A percentile compares a stretch with the other conserved stretches of the same genome.
phyloP scores from a whole-genome alignment of 305 asterid genomes.

The Fraxinus albicans region DNA sequence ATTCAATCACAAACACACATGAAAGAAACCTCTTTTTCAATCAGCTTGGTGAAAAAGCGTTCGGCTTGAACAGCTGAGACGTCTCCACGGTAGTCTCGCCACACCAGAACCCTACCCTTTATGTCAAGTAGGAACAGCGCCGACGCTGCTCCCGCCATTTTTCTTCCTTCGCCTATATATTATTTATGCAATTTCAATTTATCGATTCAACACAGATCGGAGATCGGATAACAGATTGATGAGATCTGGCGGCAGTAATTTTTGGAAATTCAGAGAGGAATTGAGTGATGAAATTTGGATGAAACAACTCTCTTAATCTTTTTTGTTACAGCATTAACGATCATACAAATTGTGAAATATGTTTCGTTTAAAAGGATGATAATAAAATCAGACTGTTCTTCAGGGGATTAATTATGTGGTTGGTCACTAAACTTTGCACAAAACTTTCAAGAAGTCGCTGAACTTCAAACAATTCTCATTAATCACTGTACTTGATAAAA shows the following conservation, averaged over 20 bases:
- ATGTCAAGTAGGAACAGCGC: conserved; percentile 97
- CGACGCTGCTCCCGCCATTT: conserved; percentile 95
- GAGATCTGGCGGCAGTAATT: not conserved
- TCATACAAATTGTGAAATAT: not conserved
- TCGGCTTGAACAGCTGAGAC: conserved; percentile 84
- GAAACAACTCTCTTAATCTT: conserved; percentile 19
- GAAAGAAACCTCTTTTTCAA: conserved; percentile 70
- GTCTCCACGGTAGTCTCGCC: conserved; percentile 94
- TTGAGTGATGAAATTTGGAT: conserved; percentile 6
- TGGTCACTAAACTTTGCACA: too few species aligned
- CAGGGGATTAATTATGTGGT: too few species aligned
- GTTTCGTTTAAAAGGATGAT: not conserved
- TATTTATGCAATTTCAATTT: not conserved
- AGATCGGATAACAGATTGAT: not conserved
- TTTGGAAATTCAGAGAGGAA: not conserved
- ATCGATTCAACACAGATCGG: not conserved
- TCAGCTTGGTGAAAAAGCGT: conserved; percentile 77
- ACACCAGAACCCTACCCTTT: conserved; percentile 82
- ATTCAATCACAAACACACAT: conserved; percentile 14
- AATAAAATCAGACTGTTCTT: not conserved
- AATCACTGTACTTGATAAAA: too few species aligned
- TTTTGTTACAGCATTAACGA: conserved; percentile 16
- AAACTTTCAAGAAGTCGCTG: too few species aligned
- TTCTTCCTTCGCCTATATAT: not conserved
- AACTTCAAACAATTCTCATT: too few species aligned